A percentile compares a stretch with the other conserved stretches of the same genome.
These are phyloP conservation scores for Exophiala sp. DNA, from an alignment of 2,329 filamentous ascomycete genomes.

Conservation along the genomic window DNA sequence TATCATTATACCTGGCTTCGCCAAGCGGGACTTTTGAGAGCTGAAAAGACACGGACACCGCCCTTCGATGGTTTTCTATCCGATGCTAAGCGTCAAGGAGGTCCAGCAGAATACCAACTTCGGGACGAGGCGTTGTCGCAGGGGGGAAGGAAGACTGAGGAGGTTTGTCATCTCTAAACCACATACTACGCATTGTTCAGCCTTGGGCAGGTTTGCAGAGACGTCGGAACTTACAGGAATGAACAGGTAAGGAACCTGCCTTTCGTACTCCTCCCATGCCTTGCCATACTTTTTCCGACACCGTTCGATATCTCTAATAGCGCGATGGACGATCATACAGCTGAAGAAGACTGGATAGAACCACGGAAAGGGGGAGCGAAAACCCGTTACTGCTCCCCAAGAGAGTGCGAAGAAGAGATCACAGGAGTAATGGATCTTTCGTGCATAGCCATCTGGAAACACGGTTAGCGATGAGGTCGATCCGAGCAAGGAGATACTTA, in stretches of 20 bases:
- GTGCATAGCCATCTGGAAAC: conserved; percentile 60
- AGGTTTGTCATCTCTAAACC: too few species aligned
- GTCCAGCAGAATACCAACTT: too few species aligned
- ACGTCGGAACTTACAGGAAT: conserved; percentile 58
- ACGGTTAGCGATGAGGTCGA: conserved; percentile 23
- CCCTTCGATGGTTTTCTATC: too few species aligned
- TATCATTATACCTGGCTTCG: too few species aligned
- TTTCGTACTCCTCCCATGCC: conserved; percentile 77
- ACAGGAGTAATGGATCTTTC: conserved; percentile 79
- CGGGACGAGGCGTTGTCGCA: too few species aligned
- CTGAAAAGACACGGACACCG: too few species aligned
- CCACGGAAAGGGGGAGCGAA: conserved; percentile 79
- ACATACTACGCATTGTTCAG: too few species aligned
- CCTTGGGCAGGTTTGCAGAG: too few species aligned
- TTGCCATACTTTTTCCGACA: conserved; percentile 78
- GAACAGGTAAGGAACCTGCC: conserved; percentile 76
- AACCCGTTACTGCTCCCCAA: conserved; percentile 80
- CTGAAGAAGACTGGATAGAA: conserved; percentile 83
- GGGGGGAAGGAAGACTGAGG: too few species aligned
- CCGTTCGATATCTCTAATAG: conserved; percentile 68
- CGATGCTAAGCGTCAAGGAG: too few species aligned
- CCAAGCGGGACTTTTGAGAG: too few species aligned
- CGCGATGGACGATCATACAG: conserved; percentile 75
- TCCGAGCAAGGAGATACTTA: conserved; percentile 38
- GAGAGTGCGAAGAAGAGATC: conserved; percentile 73